These are phyloP conservation scores for Teratosphaeriaceae sp. DNA, from an alignment of 2,329 filamentous ascomycete species.

Conservation along the genomic window DNA sequence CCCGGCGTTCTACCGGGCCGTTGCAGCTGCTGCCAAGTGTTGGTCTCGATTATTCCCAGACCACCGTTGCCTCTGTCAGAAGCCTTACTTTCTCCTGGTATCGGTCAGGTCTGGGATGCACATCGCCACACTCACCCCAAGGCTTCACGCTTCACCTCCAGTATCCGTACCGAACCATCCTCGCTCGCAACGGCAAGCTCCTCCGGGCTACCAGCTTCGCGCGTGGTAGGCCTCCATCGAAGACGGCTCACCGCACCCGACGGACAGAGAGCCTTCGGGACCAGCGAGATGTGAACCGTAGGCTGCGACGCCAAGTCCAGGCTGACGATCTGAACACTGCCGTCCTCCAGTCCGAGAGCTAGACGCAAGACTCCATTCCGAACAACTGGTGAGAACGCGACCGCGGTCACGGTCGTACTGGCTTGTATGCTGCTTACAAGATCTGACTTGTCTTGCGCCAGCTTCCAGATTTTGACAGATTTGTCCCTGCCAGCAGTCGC, in stretches of 20 bases:
- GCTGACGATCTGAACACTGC: constrained; percentile 12
- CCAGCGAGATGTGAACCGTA: constrained; percentile 8
- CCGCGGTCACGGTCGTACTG: constrained; percentile 23
- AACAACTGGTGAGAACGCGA: constrained; percentile 19
- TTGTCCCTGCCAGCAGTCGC: constrained; percentile 90
- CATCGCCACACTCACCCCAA: too few relatives aligned
- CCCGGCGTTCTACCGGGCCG: too few relatives aligned
- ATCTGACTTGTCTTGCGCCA: constrained; percentile 19
- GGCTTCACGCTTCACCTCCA: too few relatives aligned
- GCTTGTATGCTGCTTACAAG: constrained; percentile 20
- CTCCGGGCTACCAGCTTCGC: background rate
- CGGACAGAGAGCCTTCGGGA: constrained; percentile 2
- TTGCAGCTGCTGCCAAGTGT: too few relatives aligned
- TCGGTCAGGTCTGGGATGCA: too few relatives aligned
- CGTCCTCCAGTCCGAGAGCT: constrained; percentile 22
- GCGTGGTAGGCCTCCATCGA: constrained; percentile 3
- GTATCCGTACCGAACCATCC: constrained; percentile 34
- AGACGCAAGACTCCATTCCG: constrained; percentile 4
- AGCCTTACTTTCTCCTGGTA: too few relatives aligned
- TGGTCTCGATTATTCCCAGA: too few relatives aligned
- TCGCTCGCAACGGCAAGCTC: constrained; percentile 38
- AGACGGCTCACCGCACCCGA: constrained; percentile 8
- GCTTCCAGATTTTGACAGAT: constrained; percentile 57
- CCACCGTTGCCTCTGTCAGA: too few relatives aligned
- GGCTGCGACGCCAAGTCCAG: background rate